Percentiles rank a stretch among this genome's conserved stretches.
phyloP scores from a whole-genome alignment of 2,329 filamentous ascomycete genomes.

The Cladosporium cucumerinum region DNA sequence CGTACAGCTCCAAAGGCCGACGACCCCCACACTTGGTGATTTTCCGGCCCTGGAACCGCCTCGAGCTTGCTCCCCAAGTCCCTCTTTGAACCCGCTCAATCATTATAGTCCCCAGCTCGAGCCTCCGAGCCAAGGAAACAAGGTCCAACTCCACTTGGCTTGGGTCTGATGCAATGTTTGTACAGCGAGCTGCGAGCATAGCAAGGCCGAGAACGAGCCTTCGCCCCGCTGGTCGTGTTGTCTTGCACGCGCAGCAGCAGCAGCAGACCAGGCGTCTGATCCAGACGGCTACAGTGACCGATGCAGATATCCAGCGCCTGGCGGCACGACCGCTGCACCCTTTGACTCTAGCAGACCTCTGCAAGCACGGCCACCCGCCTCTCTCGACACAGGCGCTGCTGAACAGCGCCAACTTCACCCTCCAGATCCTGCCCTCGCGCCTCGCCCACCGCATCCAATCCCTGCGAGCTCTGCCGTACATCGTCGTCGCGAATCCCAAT shows the following conservation, averaged over 20 bases:
- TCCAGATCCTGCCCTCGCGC: constrained; percentile 84
- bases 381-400: constrained; percentile 76
- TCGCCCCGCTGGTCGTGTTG: neutral
- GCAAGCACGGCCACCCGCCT: constrained; percentile 84
- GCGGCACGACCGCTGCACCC: constrained; percentile 75
- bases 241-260: neutral
- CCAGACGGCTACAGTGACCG: constrained; percentile 48
- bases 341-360: constrained; percentile 80
- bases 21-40: constrained; percentile 8
- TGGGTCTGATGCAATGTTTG: constrained; percentile 6
- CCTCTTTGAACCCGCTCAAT: neutral
- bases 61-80: neutral
- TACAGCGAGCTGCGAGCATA: constrained; percentile 4
- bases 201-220: neutral
- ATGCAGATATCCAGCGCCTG: constrained; percentile 75
- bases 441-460: constrained; percentile 92
- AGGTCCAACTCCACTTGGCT: constrained; percentile 9
- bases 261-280: constrained; percentile 25
- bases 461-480: constrained; percentile 89
- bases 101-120: constrained; percentile 1
- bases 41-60: neutral
- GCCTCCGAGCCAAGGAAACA: constrained; percentile 10
- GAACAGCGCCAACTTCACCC: constrained; percentile 90
- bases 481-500: constrained; percentile 96
- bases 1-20: neutral